These are phyloP conservation scores for Allium fistulosum DNA, from an alignment of 106 monocot species.

Conservation along the genomic window DNA sequence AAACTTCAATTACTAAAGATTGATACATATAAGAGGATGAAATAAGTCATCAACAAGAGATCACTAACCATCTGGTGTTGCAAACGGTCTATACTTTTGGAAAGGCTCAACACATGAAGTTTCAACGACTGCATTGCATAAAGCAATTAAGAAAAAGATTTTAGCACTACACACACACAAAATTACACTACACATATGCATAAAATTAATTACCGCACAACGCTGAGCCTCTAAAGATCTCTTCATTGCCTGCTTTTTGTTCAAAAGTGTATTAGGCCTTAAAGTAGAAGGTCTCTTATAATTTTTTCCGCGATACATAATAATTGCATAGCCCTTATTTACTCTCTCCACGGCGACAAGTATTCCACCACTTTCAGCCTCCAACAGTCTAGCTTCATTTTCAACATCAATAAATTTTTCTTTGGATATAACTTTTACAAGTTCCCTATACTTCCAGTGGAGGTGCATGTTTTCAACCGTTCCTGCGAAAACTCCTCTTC, in stretches of 20 bases:
- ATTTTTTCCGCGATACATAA: conserved; percentile 92
- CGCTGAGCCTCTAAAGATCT: conserved; percentile 76
- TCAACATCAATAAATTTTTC: conserved; percentile 49
- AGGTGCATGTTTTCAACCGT: conserved; percentile 99
- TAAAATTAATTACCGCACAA: conserved; percentile 40
- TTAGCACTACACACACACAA: neutral
- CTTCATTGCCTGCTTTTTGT: conserved; percentile 73
- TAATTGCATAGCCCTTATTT: conserved; percentile 91
- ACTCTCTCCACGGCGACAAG: conserved; percentile 85
- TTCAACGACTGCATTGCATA: conserved; percentile 69
- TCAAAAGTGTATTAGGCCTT: conserved; percentile 75
- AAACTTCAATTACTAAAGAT: conserved; percentile 5
- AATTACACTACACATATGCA: neutral
- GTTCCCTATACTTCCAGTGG: conserved; percentile 99
- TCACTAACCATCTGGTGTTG: conserved; percentile 44
- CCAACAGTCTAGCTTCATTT: conserved; percentile 51
- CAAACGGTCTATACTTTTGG: conserved; percentile 49
- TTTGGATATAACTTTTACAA: conserved; percentile 86
- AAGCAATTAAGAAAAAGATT: conserved; percentile 9
- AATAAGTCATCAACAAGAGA: neutral
- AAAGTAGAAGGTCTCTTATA: conserved; percentile 57
- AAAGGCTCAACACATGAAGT: conserved; percentile 81
- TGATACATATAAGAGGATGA: conserved; percentile 3
- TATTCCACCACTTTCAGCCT: conserved; percentile 94
- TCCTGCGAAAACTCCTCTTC: conserved; percentile 95